These are phyloP conservation scores for Aquilaria malaccensis DNA, from an alignment of 345 rosid species.

Conservation along the genomic window DNA sequence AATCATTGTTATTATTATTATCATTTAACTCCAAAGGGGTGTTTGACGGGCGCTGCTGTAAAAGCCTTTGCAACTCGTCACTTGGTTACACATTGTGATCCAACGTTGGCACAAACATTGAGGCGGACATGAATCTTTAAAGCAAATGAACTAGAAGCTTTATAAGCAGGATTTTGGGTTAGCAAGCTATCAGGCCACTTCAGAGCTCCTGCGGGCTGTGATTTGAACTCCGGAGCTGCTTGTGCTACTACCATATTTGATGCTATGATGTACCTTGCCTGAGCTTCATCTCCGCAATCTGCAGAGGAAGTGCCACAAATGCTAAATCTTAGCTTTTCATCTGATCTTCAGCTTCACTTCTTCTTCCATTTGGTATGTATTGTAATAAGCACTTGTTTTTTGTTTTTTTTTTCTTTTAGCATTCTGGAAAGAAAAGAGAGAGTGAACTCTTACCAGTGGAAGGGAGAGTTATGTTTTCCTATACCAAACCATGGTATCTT, in stretches of 20 bases:
- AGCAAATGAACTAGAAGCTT: not conserved
- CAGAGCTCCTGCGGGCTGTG: slow-evolving; percentile 43
- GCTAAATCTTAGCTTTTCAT: slow-evolving; percentile 51
- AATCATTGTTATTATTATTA: not conserved
- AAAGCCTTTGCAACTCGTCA: slow-evolving; percentile 17
- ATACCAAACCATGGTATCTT: no score
- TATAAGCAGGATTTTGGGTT: not conserved
- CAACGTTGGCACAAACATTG: no score
- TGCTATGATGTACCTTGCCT: slow-evolving; percentile 37
- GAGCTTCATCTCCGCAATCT: slow-evolving; percentile 43
- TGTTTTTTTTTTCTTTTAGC: no score
- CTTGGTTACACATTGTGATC: not conserved
- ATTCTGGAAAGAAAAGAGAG: no score
- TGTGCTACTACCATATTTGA: slow-evolving; percentile 57
- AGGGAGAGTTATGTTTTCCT: no score
- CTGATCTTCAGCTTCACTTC: slow-evolving; percentile 70
- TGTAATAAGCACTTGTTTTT: not conserved
- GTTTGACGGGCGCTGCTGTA: slow-evolving; percentile 2
- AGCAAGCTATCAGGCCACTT: slow-evolving; percentile 33
- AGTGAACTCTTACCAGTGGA: no score
- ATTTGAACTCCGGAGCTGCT: slow-evolving; percentile 40
- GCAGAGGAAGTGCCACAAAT: slow-evolving; percentile 45
- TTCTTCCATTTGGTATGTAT: slow-evolving; percentile 35
- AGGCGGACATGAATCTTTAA: not conserved
- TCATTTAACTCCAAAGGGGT: slow-evolving; percentile 30